A percentile compares a stretch with the other conserved stretches of the same genome.
phyloP scores from a whole-genome alignment of 805 yeast genomes.

The Candida verbasci region DNA sequence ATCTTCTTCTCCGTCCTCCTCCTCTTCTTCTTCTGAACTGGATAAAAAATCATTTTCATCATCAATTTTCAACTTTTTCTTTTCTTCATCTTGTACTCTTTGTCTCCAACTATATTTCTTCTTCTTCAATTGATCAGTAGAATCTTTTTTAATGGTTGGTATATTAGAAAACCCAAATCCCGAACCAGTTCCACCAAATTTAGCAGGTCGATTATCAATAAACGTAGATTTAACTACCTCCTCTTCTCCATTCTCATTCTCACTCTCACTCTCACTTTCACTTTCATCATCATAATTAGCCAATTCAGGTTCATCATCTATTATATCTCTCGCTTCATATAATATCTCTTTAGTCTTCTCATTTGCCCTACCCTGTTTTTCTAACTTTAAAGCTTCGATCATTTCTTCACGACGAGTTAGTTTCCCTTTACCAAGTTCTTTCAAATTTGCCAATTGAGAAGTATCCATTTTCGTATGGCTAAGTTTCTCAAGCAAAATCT shows the following conservation, averaged over 20 bases:
- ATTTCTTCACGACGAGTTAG: conserved; percentile 66
- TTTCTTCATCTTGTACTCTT: conserved; percentile 34
- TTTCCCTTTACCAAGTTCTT: conserved; percentile 70
- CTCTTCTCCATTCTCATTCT: conserved; percentile 15
- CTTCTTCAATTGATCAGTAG: conserved; percentile 20
- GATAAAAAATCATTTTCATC: conserved; percentile 60
- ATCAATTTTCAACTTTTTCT: conserved; percentile 39
- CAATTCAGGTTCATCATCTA: conserved; percentile 42
- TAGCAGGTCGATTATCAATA: conserved; percentile 67
- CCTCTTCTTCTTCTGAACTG: conserved; percentile 25
- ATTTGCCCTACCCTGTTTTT: conserved; percentile 65
- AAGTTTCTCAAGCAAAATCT: conserved; percentile 67
- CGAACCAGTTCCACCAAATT: conserved; percentile 55
- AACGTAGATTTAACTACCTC: conserved; percentile 36
- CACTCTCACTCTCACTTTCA: conserved; percentile 19
- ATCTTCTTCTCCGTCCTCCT: conserved; percentile 16
- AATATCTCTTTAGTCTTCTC: conserved; percentile 58
- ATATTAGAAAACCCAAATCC: conserved; percentile 68
- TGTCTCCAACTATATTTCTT: conserved; percentile 71
- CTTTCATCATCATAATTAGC: conserved; percentile 16
- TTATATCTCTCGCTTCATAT: conserved; percentile 64
- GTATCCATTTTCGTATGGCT: conserved; percentile 69
- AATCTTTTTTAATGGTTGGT: conserved; percentile 38
- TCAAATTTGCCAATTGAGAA: conserved; percentile 62
- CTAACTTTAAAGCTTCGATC: conserved; percentile 70